Base-by-base conservation (phyloP, 1,139 yeast genomes). In the Magnusiomyces tetraspermus region DNA sequence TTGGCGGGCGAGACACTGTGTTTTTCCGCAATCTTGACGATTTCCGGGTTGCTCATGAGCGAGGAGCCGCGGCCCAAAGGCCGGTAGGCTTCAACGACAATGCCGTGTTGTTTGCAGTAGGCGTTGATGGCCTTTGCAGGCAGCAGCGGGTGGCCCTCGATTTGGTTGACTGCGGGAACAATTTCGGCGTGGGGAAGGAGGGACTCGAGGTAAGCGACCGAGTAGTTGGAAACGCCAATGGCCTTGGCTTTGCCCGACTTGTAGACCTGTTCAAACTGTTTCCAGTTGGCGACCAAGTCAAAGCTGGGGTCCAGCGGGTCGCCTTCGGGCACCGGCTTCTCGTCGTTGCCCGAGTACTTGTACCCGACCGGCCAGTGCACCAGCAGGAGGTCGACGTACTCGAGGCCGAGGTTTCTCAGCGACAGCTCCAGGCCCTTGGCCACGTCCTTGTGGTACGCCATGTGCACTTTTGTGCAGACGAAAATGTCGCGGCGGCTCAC, bases 291-390 rank as follows among this genome's bases (percentile, higher is more conserved):
- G 56, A 79, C 68, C 60, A 75, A 78, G 61, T 74, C 71, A 79
- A 84, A 80, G 51, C 72, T 76, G 42, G 42, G 42, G 24, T 17
- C 42, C 5, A 15, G 6, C 24, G 42, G 42, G 24, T 38, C 81
- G 82, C 55, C 76, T 77, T 17, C 68, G 72, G 66, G 55, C 72
- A n/a, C n/a, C n/a, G n/a, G n/a, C n/a, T n/a, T n/a, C n/a, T n/a
- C n/a, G n/a, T n/a, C 72, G 54, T 70, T 67, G 51, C 74, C 72
- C 40, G 13, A 8, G 22, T 31, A 17, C 55, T 75, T 74, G 55
- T 79, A 65, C 1, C 86, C 76, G 51, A 78, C 75, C 3, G 97
- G 97, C 96, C 95, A 88, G 71, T 90, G 97, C 64, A 87, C 77
- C 66, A 89, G 76, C 67, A 83, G 83, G 61, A 89, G 74, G 66